A percentile compares a stretch with the other conserved stretches of the same genome.
Evolutionary conservation across 2,329 filamentous ascomycete genomes (phyloP).

Genomic region (Hypoxylon sp.): DNA sequence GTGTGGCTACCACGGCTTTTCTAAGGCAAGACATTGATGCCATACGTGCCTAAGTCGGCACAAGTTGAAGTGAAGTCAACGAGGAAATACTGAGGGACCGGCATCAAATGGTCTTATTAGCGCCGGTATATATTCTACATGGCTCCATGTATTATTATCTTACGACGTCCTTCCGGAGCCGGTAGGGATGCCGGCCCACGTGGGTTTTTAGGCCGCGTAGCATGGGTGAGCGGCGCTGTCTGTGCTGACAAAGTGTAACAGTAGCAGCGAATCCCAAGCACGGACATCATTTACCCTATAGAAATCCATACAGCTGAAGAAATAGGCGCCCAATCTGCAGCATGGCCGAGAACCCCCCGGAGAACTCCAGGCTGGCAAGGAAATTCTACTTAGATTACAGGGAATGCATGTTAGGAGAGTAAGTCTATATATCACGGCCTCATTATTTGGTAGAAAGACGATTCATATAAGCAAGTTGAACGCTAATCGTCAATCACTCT

Average conservation of each 20-base stretch:
- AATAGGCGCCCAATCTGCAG: conserved; percentile 13
- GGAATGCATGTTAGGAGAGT: conserved; percentile 20
- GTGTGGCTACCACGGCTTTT: conserved; percentile 18
- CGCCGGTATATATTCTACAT: conserved; percentile 36
- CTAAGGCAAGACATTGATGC: conserved; percentile 29
- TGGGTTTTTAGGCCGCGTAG: conserved; percentile 17
- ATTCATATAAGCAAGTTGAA: conserved; percentile 17
- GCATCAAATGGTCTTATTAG: conserved; percentile 3
- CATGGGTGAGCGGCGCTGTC: conserved; percentile 30
- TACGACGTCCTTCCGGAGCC: conserved; percentile 35
- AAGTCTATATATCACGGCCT: conserved; percentile 18
- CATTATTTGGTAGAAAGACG: conserved; percentile 2
- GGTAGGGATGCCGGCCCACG: conserved; percentile 30
- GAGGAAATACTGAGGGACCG: conserved; percentile 7
- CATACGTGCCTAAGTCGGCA: conserved; percentile 23
- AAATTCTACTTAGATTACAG: conserved; percentile 8
- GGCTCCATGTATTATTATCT: conserved; percentile 10
- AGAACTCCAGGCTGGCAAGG: conserved; percentile 11
- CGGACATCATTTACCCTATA: conserved; percentile 11
- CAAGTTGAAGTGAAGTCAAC: conserved; percentile 9
- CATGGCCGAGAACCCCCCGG: conserved; percentile 30
- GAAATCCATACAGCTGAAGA: conserved; percentile 16
- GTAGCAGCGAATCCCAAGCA: conserved; percentile 31
- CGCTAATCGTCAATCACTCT: conserved; percentile 23
- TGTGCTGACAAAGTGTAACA: conserved; percentile 35